These are phyloP conservation scores for Leishmania arabica DNA, from an alignment of 208 protist species.

Conservation along the genomic window DNA sequence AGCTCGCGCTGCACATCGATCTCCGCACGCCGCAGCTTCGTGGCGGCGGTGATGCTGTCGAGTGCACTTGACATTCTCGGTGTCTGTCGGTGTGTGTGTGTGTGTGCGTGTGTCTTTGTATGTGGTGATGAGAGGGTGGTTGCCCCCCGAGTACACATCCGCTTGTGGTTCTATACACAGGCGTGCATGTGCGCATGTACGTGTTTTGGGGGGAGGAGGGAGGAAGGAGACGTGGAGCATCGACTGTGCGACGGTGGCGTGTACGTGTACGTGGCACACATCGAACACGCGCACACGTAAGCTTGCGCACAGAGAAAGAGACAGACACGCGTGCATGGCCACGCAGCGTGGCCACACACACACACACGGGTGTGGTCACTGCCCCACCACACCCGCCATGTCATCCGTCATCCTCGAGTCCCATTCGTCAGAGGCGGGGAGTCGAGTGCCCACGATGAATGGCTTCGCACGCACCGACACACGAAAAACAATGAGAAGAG, in stretches of 20 bases:
- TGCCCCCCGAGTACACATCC: not conserved
- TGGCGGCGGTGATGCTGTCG: conserved; percentile 91
- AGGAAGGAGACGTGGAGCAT: not conserved
- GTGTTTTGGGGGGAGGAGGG: not conserved
- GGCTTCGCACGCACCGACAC: not conserved
- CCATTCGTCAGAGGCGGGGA: not conserved
- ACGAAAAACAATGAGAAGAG: not conserved
- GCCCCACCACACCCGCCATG: not conserved
- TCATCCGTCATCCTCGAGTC: not conserved
- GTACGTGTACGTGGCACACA: not conserved
- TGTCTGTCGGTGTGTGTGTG: not conserved
- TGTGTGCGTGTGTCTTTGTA: not conserved
- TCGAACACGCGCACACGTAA: not conserved
- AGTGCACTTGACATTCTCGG: conserved; percentile 70
- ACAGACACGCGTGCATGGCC: not conserved
- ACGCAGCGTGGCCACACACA: not conserved
- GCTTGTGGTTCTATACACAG: not conserved
- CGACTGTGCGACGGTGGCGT: not conserved
- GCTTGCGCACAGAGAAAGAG: not conserved
- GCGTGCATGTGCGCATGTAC: not conserved
- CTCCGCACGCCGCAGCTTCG: conserved; percentile 82
- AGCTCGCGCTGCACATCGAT: conserved; percentile 89
- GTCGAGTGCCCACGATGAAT: not conserved
- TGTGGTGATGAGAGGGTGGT: not conserved
- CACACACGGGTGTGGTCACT: not conserved